A percentile compares a stretch with the other conserved stretches of the same genome.
phyloP scores from a whole-genome alignment of 192 early-diverging fungal species.

The Coemansia guatemalensis region DNA sequence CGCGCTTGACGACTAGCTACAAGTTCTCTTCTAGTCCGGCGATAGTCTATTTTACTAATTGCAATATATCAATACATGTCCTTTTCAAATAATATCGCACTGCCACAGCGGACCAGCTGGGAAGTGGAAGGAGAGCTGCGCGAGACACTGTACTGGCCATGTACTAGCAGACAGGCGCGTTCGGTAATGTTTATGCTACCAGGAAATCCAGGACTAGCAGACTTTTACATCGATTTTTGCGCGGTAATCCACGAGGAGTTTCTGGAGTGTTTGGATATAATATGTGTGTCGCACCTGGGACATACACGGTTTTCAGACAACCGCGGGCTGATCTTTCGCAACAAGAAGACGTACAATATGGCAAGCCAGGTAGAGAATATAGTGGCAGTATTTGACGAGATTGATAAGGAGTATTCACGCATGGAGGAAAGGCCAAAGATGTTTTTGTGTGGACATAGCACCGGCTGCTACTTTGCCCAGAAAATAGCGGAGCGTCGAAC shows the following conservation, averaged over 20 bases:
- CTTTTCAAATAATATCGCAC: conserved; percentile 24
- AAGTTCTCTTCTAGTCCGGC: not conserved
- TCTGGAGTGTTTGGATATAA: conserved; percentile 57
- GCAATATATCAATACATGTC: conserved; percentile 21
- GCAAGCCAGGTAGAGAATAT: conserved; percentile 35
- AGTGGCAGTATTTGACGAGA: conserved; percentile 40
- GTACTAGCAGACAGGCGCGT: conserved; percentile 5
- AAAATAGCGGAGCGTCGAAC: conserved; percentile 61
- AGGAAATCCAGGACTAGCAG: conserved; percentile 79
- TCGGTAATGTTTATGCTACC: conserved; percentile 59
- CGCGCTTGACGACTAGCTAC: not conserved
- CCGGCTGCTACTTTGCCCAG: conserved; percentile 41
- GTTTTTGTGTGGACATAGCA: conserved; percentile 34
- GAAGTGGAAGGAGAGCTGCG: conserved; percentile 31
- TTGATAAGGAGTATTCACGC: conserved; percentile 17
- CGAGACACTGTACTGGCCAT: conserved; percentile 49
- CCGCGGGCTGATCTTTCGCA: conserved; percentile 21
- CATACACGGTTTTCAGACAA: conserved; percentile 45
- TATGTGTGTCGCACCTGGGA: conserved; percentile 56
- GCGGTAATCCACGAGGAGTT: conserved; percentile 55
- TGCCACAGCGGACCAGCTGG: conserved; percentile 44
- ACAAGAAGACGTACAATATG: conserved; percentile 19
- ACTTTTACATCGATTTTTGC: conserved; percentile 78
- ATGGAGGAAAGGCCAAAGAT: conserved; percentile 14
- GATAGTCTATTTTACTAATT: not conserved